Conservation (phyloP, 495 filamentous ascomycete species). For the Penicillium pulvis region DNA sequence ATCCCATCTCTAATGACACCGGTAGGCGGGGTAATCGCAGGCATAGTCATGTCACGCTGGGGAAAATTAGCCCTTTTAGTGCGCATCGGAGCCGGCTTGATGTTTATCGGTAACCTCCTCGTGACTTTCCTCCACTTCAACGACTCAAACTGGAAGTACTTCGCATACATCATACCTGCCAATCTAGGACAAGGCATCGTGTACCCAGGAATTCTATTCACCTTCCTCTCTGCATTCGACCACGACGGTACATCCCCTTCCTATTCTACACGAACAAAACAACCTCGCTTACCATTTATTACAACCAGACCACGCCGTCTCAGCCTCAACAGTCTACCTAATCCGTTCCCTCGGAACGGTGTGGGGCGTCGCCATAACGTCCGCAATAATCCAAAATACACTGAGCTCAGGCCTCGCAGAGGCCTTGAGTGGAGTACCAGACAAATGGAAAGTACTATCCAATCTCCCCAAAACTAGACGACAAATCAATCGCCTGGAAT, state of each 20-base stretch:
- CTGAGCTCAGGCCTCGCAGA: slow-evolving; percentile 56
- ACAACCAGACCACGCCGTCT: slow-evolving; percentile 61
- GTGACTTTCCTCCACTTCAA: slow-evolving; percentile 57
- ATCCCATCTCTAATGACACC: slow-evolving; percentile 65
- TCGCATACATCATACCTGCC: slow-evolving; percentile 62
- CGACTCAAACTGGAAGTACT: slow-evolving; percentile 64
- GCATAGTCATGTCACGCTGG: slow-evolving; percentile 66
- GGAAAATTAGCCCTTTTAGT: slow-evolving; percentile 59
- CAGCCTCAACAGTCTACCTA: slow-evolving; percentile 63
- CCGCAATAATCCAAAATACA: slow-evolving; percentile 65
- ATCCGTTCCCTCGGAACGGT: slow-evolving; percentile 65
- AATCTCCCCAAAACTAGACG: slow-evolving; percentile 16
- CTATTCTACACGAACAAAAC: neutral
- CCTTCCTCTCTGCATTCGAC: slow-evolving; percentile 62
- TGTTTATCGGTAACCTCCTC: slow-evolving; percentile 60
- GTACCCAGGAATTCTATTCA: slow-evolving; percentile 64
- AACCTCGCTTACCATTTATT: neutral
- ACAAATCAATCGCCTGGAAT: neutral
- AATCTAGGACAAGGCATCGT: slow-evolving; percentile 66
- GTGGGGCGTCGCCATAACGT: slow-evolving; percentile 64
- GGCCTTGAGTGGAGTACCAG: slow-evolving; percentile 61
- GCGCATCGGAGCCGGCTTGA: slow-evolving; percentile 54
- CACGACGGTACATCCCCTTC: slow-evolving; percentile 50
- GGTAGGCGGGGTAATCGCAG: slow-evolving; percentile 60
- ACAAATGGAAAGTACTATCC: slow-evolving; percentile 65